Evolutionary conservation across 139 green algal genomes (phyloP).

Genomic region (Micractinium sp.): DNA sequence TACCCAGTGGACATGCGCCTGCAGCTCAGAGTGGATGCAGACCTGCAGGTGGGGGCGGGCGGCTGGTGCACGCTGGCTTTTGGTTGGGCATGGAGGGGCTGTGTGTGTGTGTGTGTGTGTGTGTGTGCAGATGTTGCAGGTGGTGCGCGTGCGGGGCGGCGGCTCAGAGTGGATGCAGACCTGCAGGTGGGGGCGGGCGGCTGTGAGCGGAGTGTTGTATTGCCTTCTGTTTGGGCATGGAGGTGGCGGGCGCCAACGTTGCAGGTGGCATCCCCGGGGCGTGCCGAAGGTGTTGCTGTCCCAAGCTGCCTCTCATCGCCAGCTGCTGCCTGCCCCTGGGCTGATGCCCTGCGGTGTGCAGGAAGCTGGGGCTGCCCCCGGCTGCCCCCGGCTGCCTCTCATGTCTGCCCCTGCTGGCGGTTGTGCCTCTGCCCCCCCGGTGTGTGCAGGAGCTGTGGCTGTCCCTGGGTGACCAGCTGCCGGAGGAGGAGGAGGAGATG

Average conservation of each 20-base stretch:
- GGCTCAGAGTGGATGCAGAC: background rate
- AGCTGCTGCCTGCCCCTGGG: too few relatives aligned
- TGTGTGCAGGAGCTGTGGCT: constrained; percentile 33
- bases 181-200: background rate
- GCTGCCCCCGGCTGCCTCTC: background rate
- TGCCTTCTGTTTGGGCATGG: too few relatives aligned
- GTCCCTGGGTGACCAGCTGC: constrained; percentile 12
- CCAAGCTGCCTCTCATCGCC: background rate
- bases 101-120: too few relatives aligned
- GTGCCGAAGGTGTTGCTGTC: too few relatives aligned
- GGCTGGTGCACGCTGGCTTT: background rate
- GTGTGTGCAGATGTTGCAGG: too few relatives aligned
- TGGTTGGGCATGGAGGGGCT: background rate
- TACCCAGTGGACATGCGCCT: constrained; percentile 40
- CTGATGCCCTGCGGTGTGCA: too few relatives aligned
- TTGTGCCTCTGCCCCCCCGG: background rate
- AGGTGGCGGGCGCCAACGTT: too few relatives aligned
- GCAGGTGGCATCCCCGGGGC: too few relatives aligned
- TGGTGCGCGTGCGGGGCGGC: too few relatives aligned
- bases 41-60: constrained; percentile 29
- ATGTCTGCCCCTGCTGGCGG: background rate
- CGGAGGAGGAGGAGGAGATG: constrained; percentile 47
- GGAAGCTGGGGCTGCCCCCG: too few relatives aligned
- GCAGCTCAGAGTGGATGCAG: constrained; percentile 16
- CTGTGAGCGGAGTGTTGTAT: too few relatives aligned